These are phyloP conservation scores for Yueomyces sinensis DNA, from an alignment of 805 yeast species.

Conservation along the genomic window DNA sequence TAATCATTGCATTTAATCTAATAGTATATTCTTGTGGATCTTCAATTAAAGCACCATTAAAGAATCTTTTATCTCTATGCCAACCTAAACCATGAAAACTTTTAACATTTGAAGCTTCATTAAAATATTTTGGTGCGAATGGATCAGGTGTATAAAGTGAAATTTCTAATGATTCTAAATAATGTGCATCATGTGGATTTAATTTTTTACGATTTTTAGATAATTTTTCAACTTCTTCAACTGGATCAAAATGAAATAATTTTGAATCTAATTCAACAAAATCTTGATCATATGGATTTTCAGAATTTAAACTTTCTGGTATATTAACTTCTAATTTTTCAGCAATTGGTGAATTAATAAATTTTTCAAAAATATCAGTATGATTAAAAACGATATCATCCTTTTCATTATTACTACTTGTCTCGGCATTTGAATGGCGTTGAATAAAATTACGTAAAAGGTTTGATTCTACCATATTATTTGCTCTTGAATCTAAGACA, in stretches of 20 bases:
- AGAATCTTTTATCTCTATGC: constrained; percentile 51
- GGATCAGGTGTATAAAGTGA: constrained; percentile 21
- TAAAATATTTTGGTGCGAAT: constrained; percentile 29
- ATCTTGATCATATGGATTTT: constrained; percentile 6
- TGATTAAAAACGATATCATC: constrained; percentile 12
- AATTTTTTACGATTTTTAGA: constrained; percentile 13
- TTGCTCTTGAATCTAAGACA: constrained; percentile 4
- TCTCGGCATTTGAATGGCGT: neutral
- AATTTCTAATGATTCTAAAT: constrained; percentile 24
- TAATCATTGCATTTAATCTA: constrained; percentile 30
- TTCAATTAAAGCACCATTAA: constrained; percentile 33
- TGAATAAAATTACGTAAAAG: constrained; percentile 7
- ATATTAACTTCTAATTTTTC: constrained; percentile 6
- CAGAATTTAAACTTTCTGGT: constrained; percentile 4
- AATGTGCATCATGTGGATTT: constrained; percentile 15
- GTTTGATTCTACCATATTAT: constrained; percentile 14
- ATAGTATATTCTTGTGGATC: constrained; percentile 22
- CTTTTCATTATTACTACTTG: neutral
- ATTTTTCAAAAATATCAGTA: constrained; percentile 6
- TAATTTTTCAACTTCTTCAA: constrained; percentile 13
- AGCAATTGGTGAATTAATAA: constrained; percentile 6
- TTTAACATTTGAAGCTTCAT: constrained; percentile 14
- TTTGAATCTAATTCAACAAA: constrained; percentile 7
- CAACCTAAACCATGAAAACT: constrained; percentile 14
- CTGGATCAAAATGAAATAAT: constrained; percentile 19